Evolutionary conservation across 352 stramenopile species (phyloP).

Genomic region (Pythium guiyangense): DNA sequence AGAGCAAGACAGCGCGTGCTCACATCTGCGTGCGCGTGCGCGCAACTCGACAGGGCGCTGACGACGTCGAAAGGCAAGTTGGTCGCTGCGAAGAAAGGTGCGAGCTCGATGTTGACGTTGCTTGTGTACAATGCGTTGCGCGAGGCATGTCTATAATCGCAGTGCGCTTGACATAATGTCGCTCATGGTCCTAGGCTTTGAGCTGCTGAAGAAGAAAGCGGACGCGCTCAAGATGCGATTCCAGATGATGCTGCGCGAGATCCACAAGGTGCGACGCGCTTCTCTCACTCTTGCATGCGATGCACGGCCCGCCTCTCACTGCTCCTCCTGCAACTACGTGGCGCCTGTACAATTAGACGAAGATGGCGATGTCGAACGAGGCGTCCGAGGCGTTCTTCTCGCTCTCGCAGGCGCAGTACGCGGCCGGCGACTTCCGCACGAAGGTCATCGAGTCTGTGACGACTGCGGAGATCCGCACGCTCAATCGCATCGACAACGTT

Average conservation of each 20-base stretch:
- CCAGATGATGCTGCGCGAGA: slow-evolving; percentile 83
- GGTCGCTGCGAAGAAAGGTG: slow-evolving; percentile 85
- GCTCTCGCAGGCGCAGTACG: slow-evolving; percentile 98
- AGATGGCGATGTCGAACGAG: slow-evolving; percentile 85
- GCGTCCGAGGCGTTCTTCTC: slow-evolving; percentile 96
- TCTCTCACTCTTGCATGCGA: too few species aligned
- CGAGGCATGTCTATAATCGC: too few species aligned
- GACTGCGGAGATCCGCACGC: slow-evolving; percentile 93
- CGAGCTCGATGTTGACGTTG: not conserved
- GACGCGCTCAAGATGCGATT: slow-evolving; percentile 98
- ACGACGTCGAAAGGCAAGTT: slow-evolving; percentile 83
- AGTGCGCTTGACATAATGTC: not conserved
- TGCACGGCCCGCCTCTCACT: not conserved
- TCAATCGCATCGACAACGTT: slow-evolving; percentile 99
- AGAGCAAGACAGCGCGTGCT: too few species aligned
- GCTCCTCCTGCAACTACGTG: not conserved
- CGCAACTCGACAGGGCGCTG: slow-evolving; percentile 78
- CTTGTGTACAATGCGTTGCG: too few species aligned
- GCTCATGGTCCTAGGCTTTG: slow-evolving; percentile 40
- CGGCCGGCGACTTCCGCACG: slow-evolving; percentile 95
- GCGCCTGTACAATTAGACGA: slow-evolving; percentile 37
- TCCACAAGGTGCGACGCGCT: slow-evolving; percentile 83
- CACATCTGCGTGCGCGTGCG: not conserved
- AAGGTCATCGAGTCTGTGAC: slow-evolving; percentile 97
- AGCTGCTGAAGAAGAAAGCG: slow-evolving; percentile 96